phyloP scores from a whole-genome alignment of 2,329 filamentous ascomycete genomes.

The Hypocreales sp. region DNA sequence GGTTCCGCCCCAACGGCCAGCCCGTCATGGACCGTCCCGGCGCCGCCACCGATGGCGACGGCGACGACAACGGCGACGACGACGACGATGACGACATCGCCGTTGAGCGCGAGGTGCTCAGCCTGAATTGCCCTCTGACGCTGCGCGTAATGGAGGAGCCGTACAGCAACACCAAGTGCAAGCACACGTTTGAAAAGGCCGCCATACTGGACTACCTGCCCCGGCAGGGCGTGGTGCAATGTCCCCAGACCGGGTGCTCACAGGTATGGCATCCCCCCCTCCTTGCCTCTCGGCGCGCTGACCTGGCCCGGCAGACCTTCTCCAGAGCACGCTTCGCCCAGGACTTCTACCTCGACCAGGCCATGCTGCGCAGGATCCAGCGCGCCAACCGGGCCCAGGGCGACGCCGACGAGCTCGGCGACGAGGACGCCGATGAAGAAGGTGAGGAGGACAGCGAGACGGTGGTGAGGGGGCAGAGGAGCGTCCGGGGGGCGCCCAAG shows the following conservation, averaged over 20 bases:
- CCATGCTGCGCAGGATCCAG: slow-evolving; percentile 41
- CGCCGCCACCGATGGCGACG: not conserved
- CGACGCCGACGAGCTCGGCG: slow-evolving; percentile 28
- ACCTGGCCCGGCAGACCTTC: slow-evolving; percentile 24
- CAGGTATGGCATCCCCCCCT: slow-evolving; percentile 23
- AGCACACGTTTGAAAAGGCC: slow-evolving; percentile 55
- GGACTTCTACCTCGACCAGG: slow-evolving; percentile 41
- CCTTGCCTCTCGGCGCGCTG: not conserved
- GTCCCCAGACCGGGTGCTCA: slow-evolving; percentile 50
- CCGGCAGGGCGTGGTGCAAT: slow-evolving; percentile 29
- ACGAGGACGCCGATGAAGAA: slow-evolving; percentile 14
- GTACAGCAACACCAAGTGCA: slow-evolving; percentile 50
- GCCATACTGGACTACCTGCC: slow-evolving; percentile 43
- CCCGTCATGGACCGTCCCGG: slow-evolving; percentile 19
- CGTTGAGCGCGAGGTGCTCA: slow-evolving; percentile 46
- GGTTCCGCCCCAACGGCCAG: slow-evolving; percentile 33
- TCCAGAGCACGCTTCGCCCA: slow-evolving; percentile 17
- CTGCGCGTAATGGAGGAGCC: slow-evolving; percentile 49
- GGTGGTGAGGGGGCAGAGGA: slow-evolving; percentile 9
- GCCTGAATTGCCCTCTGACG: slow-evolving; percentile 55
- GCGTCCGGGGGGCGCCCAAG: slow-evolving; percentile 9
- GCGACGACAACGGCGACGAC: slow-evolving; percentile 18
- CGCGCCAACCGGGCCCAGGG: slow-evolving; percentile 30
- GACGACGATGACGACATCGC: slow-evolving; percentile 55
- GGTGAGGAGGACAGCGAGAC: slow-evolving; percentile 9